Evolutionary conservation across 2,329 filamentous ascomycete species (phyloP).

Genomic region (Fragosphaeria purpurea): DNA sequence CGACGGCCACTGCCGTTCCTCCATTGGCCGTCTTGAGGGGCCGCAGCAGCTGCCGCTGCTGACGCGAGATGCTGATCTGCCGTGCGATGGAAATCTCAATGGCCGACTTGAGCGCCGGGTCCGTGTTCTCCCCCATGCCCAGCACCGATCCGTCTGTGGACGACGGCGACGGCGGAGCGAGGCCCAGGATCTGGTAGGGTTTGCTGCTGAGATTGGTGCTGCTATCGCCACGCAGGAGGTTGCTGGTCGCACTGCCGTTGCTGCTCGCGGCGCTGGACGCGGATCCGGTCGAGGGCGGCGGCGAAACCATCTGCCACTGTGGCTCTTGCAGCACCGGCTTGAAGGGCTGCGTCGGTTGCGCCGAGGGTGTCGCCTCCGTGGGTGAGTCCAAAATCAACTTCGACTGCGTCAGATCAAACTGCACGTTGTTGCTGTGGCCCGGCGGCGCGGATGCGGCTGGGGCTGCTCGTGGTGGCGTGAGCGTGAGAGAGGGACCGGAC

Average conservation of each 20-base stretch:
- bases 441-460: no score
- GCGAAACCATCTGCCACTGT: slow-evolving; percentile 37
- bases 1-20: no score
- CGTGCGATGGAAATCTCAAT: slow-evolving; percentile 59
- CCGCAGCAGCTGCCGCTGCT: slow-evolving; percentile 49
- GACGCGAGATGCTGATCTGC: slow-evolving; percentile 54
- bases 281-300: slow-evolving; percentile 17
- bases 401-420: slow-evolving; percentile 26
- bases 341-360: slow-evolving; percentile 19
- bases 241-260: slow-evolving; percentile 10
- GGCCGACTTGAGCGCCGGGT: slow-evolving; percentile 39
- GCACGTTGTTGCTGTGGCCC: slow-evolving; percentile 1
- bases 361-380: slow-evolving; percentile 14
- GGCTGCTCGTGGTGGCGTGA: no score
- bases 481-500: background rate
- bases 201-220: background rate
- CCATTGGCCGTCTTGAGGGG: slow-evolving; percentile 33
- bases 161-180: slow-evolving; percentile 12
- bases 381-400: slow-evolving; percentile 34
- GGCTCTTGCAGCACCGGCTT: slow-evolving; percentile 31
- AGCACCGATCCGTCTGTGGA: slow-evolving; percentile 24
- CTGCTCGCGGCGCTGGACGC: slow-evolving; percentile 7
- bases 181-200: no score
- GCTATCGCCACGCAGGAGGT: background rate
- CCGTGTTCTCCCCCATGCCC: slow-evolving; percentile 26